A percentile compares a stretch with the other conserved stretches of the same genome.
Evolutionary conservation across 2,329 filamentous ascomycete species (phyloP).

Genomic region (Penicillium sumatraense): DNA sequence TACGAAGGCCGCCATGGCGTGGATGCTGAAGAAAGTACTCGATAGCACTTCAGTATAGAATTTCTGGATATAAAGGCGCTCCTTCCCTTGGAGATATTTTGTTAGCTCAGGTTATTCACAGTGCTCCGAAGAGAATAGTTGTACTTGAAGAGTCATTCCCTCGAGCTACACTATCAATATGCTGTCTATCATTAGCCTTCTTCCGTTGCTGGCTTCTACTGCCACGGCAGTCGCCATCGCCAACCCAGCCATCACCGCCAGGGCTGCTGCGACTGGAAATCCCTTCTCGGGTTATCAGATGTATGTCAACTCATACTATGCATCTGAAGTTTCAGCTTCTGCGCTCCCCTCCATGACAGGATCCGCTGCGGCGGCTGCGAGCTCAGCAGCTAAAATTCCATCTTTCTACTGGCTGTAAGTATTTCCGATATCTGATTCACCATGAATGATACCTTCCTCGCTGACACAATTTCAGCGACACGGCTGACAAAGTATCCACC

Average conservation of each 20-base stretch:
- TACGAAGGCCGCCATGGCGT: not conserved
- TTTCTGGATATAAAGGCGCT: not conserved
- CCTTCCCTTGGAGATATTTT: not conserved
- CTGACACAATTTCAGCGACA: constrained; percentile 40
- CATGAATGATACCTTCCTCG: not conserved
- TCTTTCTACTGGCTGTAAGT: constrained; percentile 60
- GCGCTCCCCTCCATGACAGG: constrained; percentile 67
- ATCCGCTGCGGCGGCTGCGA: constrained; percentile 56
- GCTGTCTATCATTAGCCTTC: constrained; percentile 22
- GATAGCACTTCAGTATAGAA: not conserved
- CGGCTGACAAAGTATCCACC: constrained; percentile 53
- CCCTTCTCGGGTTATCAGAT: constrained; percentile 56
- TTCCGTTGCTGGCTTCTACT: constrained; percentile 22
- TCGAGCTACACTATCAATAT: constrained; percentile 18
- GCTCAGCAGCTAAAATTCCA: constrained; percentile 54
- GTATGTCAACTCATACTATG: constrained; percentile 59
- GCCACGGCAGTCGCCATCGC: constrained; percentile 46
- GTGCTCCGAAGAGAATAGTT: not conserved
- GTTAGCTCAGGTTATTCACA: not conserved
- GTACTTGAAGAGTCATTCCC: not conserved
- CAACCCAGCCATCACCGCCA: constrained; percentile 9
- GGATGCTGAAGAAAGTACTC: not conserved
- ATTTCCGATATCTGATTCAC: not conserved
- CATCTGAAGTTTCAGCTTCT: constrained; percentile 56
- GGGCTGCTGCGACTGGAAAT: constrained; percentile 53